These are phyloP conservation scores for Candida multigemmis DNA, from an alignment of 805 yeast species.

Conservation along the genomic window DNA sequence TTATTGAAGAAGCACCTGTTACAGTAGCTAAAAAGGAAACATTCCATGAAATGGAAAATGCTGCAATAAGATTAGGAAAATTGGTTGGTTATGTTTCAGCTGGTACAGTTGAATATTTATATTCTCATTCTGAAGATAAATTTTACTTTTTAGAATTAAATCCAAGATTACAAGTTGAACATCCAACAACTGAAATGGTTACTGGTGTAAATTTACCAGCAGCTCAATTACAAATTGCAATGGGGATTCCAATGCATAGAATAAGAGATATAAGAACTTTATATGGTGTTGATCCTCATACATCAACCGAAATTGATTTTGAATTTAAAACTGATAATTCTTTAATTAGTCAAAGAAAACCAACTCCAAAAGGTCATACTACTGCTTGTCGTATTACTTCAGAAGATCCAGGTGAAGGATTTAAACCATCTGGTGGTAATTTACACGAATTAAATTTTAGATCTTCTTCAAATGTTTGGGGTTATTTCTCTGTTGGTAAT, in stretches of 20 bases:
- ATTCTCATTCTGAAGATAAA: conserved; percentile 88
- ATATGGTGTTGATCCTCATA: conserved; percentile 95
- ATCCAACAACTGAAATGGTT: conserved; percentile 99
- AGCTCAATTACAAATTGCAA: conserved; percentile 96
- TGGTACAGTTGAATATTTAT: conserved; percentile 97
- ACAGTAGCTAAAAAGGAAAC: conserved; percentile 85
- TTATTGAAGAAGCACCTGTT: conserved; percentile 98
- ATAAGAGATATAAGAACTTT: conserved; percentile 85
- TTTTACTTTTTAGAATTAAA: conserved; percentile 94
- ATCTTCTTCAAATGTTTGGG: conserved; percentile 98
- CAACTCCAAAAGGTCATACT: conserved; percentile 96
- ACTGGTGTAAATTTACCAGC: conserved; percentile 97
- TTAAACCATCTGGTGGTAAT: conserved; percentile 97
- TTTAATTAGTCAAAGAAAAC: conserved; percentile 75
- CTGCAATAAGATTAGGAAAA: conserved; percentile 95
- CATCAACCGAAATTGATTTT: conserved; percentile 83
- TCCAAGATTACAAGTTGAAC: conserved; percentile 99
- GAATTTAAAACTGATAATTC: conserved; percentile 71
- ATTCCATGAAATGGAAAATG: conserved; percentile 86
- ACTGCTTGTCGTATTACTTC: conserved; percentile 99
- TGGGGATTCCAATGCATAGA: conserved; percentile 98
- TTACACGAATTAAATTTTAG: conserved; percentile 94
- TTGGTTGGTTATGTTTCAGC: conserved; percentile 98
- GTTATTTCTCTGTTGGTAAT: conserved; percentile 95
- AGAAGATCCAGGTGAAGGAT: conserved; percentile 99